These are phyloP conservation scores for Gaultheria prostrata DNA, from an alignment of 148 eudicot genomes.

Conservation along the genomic window DNA sequence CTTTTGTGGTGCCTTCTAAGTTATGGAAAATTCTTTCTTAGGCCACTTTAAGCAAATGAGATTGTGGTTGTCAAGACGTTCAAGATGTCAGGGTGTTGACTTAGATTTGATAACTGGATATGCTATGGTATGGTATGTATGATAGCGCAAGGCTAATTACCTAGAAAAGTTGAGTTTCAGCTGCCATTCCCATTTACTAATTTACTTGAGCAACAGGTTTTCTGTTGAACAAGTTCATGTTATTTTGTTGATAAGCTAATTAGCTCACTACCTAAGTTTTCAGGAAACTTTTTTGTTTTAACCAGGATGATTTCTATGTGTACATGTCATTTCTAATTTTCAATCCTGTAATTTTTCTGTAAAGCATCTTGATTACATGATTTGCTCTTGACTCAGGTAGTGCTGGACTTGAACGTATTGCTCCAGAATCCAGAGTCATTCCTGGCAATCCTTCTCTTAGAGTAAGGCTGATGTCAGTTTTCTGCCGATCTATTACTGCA, in stretches of 20 bases:
- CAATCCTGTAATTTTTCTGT: neutral
- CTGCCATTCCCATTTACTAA: neutral
- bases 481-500: conserved; percentile 85
- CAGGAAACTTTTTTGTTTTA: no score
- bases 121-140: neutral
- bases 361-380: neutral
- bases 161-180: neutral
- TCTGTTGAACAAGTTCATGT: conserved; percentile 9
- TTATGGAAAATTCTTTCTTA: neutral
- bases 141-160: neutral
- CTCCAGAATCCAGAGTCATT: conserved; percentile 63
- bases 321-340: neutral
- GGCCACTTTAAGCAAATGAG: neutral
- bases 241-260: neutral
- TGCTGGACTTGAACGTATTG: conserved; percentile 57
- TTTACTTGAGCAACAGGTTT: conserved; percentile 3
- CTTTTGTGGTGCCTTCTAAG: neutral
- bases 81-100: neutral
- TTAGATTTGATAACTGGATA: neutral
- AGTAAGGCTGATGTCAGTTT: conserved; percentile 68
- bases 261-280: neutral
- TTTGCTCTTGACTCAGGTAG: conserved; percentile 45
- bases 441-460: conserved; percentile 75
- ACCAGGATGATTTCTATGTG: neutral
- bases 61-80: neutral